phyloP scores from a whole-genome alignment of 208 protist species.

The Hexamita inflata region DNA sequence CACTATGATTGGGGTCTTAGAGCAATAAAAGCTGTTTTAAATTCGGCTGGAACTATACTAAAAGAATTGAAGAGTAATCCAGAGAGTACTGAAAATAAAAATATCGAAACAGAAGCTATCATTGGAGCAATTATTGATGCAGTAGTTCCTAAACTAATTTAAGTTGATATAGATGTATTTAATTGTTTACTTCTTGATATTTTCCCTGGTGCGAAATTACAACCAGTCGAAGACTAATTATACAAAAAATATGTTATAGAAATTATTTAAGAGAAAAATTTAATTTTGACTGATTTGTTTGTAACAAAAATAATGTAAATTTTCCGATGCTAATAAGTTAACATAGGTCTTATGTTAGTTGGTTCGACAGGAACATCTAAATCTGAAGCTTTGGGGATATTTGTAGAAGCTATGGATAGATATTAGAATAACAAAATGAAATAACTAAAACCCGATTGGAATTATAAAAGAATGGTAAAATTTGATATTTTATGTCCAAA shows the following conservation, averaged over 20 bases:
- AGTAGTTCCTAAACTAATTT: not conserved
- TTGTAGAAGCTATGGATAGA: no score
- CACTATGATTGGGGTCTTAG: no score
- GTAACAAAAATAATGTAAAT: not conserved
- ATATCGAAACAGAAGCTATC: not conserved
- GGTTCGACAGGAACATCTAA: not conserved
- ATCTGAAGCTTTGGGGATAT: no score
- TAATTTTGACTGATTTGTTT: not conserved
- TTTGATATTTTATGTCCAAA: not conserved
- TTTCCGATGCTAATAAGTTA: not conserved
- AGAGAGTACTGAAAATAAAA: no score
- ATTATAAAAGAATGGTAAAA: no score
- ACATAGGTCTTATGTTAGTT: not conserved
- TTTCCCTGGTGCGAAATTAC: no score
- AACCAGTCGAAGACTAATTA: no score
- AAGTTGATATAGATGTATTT: not conserved
- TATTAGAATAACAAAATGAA: no score
- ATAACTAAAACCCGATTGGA: no score
- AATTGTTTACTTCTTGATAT: not conserved
- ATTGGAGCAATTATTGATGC: not conserved
- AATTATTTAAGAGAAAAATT: no score
- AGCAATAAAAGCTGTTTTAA: no score
- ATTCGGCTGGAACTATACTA: no score
- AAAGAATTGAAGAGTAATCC: not conserved
- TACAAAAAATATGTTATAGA: not conserved